Conservation (phyloP, 78 protist genomes). For the Speleostelium caveatum region DNA sequence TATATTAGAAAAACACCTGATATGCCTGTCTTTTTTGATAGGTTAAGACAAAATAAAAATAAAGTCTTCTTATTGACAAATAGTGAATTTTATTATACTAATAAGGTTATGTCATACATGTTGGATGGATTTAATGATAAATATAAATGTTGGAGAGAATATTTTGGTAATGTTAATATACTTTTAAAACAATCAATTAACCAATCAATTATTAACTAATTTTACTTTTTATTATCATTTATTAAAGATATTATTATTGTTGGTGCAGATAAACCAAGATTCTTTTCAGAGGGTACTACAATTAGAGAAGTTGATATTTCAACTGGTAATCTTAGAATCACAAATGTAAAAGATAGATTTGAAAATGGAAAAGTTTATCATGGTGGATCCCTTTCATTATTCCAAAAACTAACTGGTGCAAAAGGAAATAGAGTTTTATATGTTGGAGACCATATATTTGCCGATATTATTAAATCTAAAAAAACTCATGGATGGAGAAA, state of each 20-base stretch:
- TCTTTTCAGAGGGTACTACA: slow-evolving; percentile 83
- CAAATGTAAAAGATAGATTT: slow-evolving; percentile 76
- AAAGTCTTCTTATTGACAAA: slow-evolving; percentile 80
- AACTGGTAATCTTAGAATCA: slow-evolving; percentile 73
- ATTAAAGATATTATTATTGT: slow-evolving; percentile 61
- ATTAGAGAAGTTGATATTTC: slow-evolving; percentile 80
- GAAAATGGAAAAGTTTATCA: slow-evolving; percentile 75
- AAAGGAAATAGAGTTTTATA: slow-evolving; percentile 79
- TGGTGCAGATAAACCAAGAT: slow-evolving; percentile 85
- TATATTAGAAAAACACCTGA: slow-evolving; percentile 74
- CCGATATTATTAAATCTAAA: slow-evolving; percentile 85
- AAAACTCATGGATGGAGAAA: slow-evolving; percentile 86
- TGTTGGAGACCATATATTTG: slow-evolving; percentile 87
- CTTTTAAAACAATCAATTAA: neutral
- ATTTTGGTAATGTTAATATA: slow-evolving; percentile 11
- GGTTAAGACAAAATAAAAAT: slow-evolving; percentile 53
- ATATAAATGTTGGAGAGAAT: slow-evolving; percentile 80
- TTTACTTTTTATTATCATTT: no score
- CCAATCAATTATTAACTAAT: neutral
- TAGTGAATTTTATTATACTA: slow-evolving; percentile 72
- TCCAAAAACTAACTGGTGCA: slow-evolving; percentile 78
- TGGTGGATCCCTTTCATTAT: slow-evolving; percentile 81
- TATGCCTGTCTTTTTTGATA: slow-evolving; percentile 66
- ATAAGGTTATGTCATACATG: slow-evolving; percentile 80
- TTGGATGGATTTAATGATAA: slow-evolving; percentile 29